Evolutionary conservation across 176 grass and related monocot species (phyloP).

Genomic region (Triticum monococcum): DNA sequence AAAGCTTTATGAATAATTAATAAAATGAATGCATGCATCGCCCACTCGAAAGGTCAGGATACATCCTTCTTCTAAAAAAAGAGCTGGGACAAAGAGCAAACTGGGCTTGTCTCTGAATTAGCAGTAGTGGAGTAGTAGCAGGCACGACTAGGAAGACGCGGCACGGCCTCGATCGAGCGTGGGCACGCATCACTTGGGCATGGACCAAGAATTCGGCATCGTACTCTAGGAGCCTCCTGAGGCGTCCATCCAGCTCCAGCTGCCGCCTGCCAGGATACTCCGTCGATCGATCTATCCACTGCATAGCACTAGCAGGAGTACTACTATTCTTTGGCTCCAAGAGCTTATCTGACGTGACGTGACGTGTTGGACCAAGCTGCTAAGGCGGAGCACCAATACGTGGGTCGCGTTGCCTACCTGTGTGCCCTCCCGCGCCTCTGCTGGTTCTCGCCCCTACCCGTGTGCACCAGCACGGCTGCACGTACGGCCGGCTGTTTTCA

Average conservation of each 20-base stretch:
- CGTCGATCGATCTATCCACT: neutral
- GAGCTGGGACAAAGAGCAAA: too few relatives aligned
- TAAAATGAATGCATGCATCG: too few relatives aligned
- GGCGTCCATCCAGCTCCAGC: neutral
- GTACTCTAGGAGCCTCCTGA: too few relatives aligned
- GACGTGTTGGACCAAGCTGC: neutral
- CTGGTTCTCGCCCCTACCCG: neutral
- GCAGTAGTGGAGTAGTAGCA: neutral
- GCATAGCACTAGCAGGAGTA: neutral
- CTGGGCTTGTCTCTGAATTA: too few relatives aligned
- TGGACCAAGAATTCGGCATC: neutral
- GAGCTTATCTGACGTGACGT: slow-evolving; percentile 13
- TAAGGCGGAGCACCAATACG: neutral
- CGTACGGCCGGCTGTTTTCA: neutral
- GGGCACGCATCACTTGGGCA: neutral
- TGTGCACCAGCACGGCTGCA: neutral
- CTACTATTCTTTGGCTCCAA: neutral
- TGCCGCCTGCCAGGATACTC: neutral
- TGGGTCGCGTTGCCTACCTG: neutral
- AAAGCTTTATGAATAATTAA: too few relatives aligned
- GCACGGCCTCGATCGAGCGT: neutral
- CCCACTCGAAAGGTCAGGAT: too few relatives aligned
- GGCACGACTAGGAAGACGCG: neutral
- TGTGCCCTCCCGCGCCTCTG: neutral
- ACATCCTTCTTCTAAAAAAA: too few relatives aligned